A percentile compares a stretch with the other conserved stretches of the same genome.
Conservation (phyloP, 495 filamentous ascomycete species). For the Aspergillus olivimuriae region DNA sequence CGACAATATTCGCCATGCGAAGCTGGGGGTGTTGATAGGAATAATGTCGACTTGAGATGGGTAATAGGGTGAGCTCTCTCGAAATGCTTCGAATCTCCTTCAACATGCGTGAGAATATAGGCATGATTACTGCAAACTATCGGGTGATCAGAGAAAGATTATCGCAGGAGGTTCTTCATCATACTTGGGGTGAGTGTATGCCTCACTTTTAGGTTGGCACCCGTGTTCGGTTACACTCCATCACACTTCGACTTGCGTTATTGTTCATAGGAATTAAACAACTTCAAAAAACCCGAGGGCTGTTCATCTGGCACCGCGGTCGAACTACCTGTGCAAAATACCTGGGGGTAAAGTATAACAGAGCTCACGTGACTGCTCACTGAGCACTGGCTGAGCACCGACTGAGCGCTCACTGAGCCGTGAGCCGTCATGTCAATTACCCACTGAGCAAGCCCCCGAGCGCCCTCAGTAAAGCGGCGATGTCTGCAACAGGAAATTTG, state of each 20-base stretch:
- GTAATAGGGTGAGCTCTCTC: too few relatives aligned
- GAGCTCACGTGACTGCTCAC: not conserved
- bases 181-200: conserved; percentile 1
- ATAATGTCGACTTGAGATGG: too few relatives aligned
- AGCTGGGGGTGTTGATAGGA: too few relatives aligned
- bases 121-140: too few relatives aligned
- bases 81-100: too few relatives aligned
- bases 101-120: too few relatives aligned
- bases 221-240: conserved; percentile 1
- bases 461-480: conserved; percentile 1
- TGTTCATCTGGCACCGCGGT: conserved; percentile 3
- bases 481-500: too few relatives aligned
- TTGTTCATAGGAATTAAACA: conserved; percentile 2
- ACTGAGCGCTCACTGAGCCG: too few relatives aligned
- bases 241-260: conserved; percentile 2
- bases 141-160: too few relatives aligned
- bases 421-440: not conserved
- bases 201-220: conserved; percentile 1
- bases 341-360: not conserved
- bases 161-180: too few relatives aligned
- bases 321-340: conserved; percentile 1
- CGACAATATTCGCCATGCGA: too few relatives aligned
- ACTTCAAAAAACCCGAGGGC: conserved; percentile 1
- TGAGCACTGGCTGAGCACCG: not conserved
- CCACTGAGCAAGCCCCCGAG: not conserved